These are phyloP conservation scores for Protomyces gravidus DNA, from an alignment of 1,139 yeast genomes.

Conservation along the genomic window DNA sequence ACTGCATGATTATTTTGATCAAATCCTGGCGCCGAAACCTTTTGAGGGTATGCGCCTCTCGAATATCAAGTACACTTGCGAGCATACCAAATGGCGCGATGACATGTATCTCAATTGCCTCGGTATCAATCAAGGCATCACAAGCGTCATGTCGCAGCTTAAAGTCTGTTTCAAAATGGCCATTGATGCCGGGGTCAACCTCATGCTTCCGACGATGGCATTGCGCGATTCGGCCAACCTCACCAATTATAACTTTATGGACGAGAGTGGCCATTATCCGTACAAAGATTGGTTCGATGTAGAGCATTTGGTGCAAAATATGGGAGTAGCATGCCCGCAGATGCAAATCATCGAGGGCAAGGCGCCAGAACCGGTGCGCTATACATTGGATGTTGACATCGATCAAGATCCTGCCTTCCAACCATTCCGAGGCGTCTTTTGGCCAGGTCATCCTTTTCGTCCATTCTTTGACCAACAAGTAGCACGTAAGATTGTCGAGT, in stretches of 20 bases:
- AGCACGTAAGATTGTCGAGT: neutral
- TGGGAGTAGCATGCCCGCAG: neutral
- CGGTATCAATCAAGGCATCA: constrained; percentile 4
- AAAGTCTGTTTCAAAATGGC: constrained; percentile 11
- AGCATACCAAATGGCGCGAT: neutral
- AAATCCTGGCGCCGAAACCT: constrained; percentile 4
- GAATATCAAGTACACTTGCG: neutral
- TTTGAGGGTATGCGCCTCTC: neutral
- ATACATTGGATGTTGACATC: neutral
- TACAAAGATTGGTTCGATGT: constrained; percentile 9
- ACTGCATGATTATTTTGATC: constrained; percentile 1
- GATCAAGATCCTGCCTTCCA: neutral
- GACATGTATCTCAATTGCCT: neutral
- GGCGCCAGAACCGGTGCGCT: neutral
- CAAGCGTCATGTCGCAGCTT: constrained; percentile 16
- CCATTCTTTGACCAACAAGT: neutral
- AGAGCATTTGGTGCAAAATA: neutral
- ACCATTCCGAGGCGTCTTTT: neutral
- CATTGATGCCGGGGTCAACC: constrained; percentile 1
- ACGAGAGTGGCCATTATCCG: neutral
- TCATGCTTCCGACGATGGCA: constrained; percentile 7
- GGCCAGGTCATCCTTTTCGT: constrained; percentile 1
- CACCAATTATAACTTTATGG: neutral
- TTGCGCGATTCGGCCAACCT: neutral
- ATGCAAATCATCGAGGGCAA: neutral